phyloP scores from a whole-genome alignment of 768 basidiomycete species.

The Gyrodon lividus region DNA sequence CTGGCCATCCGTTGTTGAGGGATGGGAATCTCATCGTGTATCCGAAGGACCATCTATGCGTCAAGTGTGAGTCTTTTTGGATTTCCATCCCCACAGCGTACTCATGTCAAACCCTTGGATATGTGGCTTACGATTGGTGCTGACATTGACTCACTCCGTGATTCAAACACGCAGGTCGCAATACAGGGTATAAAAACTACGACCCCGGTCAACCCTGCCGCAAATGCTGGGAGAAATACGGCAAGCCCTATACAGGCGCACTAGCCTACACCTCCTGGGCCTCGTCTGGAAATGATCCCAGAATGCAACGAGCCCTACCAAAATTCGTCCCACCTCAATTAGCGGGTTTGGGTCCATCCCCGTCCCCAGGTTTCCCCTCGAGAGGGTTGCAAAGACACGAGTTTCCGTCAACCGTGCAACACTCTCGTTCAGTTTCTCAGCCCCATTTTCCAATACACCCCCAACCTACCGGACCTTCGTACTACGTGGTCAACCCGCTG shows the following conservation, averaged over 20 bases:
- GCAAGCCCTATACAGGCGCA: conserved; percentile 58
- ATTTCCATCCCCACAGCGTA: neutral
- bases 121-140: neutral
- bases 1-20: conserved; percentile 67
- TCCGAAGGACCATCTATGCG: conserved; percentile 58
- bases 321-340: conserved; percentile 23
- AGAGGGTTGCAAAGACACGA: neutral
- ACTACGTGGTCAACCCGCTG: conserved; percentile 27
- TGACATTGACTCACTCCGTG: neutral
- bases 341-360: neutral
- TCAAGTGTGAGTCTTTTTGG: conserved; percentile 54
- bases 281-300: conserved; percentile 15
- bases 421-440: conserved; percentile 21
- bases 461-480: conserved; percentile 11
- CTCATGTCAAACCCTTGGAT: neutral
- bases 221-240: conserved; percentile 74
- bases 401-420: neutral
- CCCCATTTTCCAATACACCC: neutral
- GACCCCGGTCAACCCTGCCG: conserved; percentile 69
- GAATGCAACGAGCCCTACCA: conserved; percentile 32
- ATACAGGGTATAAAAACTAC: conserved; percentile 69
- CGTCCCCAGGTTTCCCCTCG: neutral
- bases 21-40: conserved; percentile 68
- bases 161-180: conserved; percentile 49
- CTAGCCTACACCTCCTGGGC: conserved; percentile 52